A percentile compares a stretch with the other conserved stretches of the same genome.
These are phyloP conservation scores for Canna indica DNA, from an alignment of 176 grass and related monocot genomes.

Conservation along the genomic window DNA sequence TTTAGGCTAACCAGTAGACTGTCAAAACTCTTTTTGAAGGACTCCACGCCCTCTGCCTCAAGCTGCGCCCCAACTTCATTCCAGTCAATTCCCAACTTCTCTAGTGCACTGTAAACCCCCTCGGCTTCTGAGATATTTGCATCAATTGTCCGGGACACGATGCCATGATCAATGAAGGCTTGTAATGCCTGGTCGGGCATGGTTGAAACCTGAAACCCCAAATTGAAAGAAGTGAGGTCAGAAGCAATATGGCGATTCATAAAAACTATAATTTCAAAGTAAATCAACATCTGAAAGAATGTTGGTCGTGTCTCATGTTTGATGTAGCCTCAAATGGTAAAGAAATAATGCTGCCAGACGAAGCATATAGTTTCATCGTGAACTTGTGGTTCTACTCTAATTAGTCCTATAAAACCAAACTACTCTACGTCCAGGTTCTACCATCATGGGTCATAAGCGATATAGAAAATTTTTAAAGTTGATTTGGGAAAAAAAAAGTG, in stretches of 20 bases:
- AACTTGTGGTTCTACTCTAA: too few species aligned
- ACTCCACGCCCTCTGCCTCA: conserved; percentile 76
- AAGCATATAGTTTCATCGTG: too few species aligned
- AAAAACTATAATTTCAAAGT: not conserved
- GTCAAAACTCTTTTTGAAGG: conserved; percentile 96
- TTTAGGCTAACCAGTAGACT: conserved; percentile 68
- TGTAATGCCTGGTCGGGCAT: conserved; percentile 94
- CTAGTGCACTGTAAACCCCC: conserved; percentile 80
- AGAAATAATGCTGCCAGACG: too few species aligned
- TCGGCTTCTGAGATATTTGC: conserved; percentile 67
- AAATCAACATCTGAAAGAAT: not conserved
- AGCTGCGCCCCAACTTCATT: conserved; percentile 60
- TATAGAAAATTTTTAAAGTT: too few species aligned
- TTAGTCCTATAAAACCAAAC: too few species aligned
- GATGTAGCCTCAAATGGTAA: too few species aligned
- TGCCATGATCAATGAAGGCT: conserved; percentile 89
- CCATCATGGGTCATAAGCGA: too few species aligned
- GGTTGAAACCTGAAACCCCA: conserved; percentile 71
- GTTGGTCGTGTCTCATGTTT: too few species aligned
- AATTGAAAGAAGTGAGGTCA: not conserved
- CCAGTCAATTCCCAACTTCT: conserved; percentile 90
- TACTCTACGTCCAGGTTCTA: too few species aligned
- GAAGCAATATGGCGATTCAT: not conserved
- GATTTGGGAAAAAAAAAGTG: not conserved
- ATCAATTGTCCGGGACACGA: conserved; percentile 78